These are phyloP conservation scores for Ceriops decandra DNA, from an alignment of 345 rosid species.

Conservation along the genomic window DNA sequence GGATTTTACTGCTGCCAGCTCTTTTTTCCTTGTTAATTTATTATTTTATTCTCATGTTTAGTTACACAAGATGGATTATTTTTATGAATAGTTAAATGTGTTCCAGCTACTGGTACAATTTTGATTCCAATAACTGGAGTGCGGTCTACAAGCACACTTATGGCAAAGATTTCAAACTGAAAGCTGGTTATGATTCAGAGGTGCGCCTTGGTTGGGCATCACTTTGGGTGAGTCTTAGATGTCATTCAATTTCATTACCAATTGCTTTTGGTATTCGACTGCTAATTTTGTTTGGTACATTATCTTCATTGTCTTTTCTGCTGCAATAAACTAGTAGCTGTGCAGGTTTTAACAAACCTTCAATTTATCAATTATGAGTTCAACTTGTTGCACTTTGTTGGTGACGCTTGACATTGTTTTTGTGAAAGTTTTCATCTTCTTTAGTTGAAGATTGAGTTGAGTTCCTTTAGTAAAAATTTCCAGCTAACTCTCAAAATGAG, in stretches of 20 bases:
- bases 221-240: constrained; percentile 63
- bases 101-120: constrained; percentile 84
- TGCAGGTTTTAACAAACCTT: too few species aligned
- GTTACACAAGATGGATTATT: background rate
- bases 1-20: background rate
- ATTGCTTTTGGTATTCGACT: background rate
- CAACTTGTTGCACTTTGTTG: too few species aligned
- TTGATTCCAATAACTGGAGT: constrained; percentile 84
- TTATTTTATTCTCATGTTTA: background rate
- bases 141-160: constrained; percentile 86
- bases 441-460: too few species aligned
- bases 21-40: background rate
- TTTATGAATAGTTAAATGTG: background rate
- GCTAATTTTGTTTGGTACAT: background rate
- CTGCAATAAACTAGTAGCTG: too few species aligned
- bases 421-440: too few species aligned
- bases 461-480: too few species aligned
- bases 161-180: constrained; percentile 81
- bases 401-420: too few species aligned
- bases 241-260: background rate
- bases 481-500: too few species aligned
- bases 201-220: constrained; percentile 94
- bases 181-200: constrained; percentile 92
- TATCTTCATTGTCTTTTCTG: background rate
- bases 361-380: too few species aligned